Conservation (phyloP, 345 rosid species). For the Pugionium cornutum region DNA sequence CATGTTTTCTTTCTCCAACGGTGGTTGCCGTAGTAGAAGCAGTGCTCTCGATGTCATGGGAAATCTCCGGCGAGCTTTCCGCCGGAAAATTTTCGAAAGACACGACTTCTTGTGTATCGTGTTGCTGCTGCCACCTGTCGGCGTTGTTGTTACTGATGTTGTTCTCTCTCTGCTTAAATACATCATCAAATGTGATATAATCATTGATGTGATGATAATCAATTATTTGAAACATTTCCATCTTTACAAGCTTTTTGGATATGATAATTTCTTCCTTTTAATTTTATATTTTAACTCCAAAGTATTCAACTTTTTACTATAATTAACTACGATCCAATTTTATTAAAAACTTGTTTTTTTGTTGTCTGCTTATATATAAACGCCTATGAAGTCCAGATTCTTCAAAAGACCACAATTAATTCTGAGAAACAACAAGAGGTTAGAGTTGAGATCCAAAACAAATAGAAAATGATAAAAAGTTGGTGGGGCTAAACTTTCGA, state of each 20-base stretch:
- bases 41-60: conserved; percentile 59
- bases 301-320: neutral
- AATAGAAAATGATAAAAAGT: conserved; percentile 1
- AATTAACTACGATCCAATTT: neutral
- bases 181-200: conserved; percentile 14
- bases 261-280: conserved; percentile 6
- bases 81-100: conserved; percentile 82
- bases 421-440: neutral
- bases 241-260: conserved; percentile 3
- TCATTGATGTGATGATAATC: neutral
- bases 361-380: neutral
- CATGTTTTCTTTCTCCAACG: conserved; percentile 67
- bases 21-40: conserved; percentile 49
- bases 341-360: neutral
- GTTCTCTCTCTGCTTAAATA: conserved; percentile 26
- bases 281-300: neutral
- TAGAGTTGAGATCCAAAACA: conserved; percentile 7
- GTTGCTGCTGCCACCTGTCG: conserved; percentile 53
- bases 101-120: conserved; percentile 71
- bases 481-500: conserved; percentile 26
- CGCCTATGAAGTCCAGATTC: neutral
- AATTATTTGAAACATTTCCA: conserved; percentile 12
- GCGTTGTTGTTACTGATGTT: conserved; percentile 23
- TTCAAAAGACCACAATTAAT: neutral
- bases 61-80: conserved; percentile 79